Conservation (phyloP, 192 early-diverging fungal genomes). For the Endogone sp. region DNA sequence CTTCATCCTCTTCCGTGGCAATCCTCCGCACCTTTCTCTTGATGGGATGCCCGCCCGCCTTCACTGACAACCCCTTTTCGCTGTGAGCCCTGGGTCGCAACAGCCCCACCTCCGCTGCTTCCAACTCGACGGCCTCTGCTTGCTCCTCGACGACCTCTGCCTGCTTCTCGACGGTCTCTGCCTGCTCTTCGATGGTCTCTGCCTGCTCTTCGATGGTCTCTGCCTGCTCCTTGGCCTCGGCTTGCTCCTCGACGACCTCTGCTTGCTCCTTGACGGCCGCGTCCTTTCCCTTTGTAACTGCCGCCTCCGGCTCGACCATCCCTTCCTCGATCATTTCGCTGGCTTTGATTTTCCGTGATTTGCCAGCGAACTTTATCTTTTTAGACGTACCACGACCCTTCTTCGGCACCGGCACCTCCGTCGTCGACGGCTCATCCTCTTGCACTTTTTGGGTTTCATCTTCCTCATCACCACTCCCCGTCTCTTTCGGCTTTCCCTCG, state of each 20-base stretch:
- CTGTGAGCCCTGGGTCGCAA: not conserved
- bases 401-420: too few species aligned
- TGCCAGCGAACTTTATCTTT: not conserved
- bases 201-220: conserved; percentile 2
- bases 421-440: too few species aligned
- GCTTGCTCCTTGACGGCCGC: conserved; percentile 4
- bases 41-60: not conserved
- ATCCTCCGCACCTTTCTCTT: conserved; percentile 7
- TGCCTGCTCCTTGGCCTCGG: not conserved
- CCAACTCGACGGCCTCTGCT: conserved; percentile 1
- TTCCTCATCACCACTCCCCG: too few species aligned
- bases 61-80: not conserved
- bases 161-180: not conserved
- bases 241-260: not conserved
- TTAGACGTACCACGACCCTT: not conserved
- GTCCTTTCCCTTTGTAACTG: conserved; percentile 14
- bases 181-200: conserved; percentile 1
- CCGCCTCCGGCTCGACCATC: not conserved
- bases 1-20: not conserved
- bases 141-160: not conserved
- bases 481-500: too few species aligned
- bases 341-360: conserved; percentile 11
- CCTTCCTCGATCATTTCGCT: not conserved
- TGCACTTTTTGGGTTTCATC: too few species aligned
- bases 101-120: not conserved